Conservation (phyloP, 2,329 filamentous ascomycete species). For the Pleurostoma richardsiae region DNA sequence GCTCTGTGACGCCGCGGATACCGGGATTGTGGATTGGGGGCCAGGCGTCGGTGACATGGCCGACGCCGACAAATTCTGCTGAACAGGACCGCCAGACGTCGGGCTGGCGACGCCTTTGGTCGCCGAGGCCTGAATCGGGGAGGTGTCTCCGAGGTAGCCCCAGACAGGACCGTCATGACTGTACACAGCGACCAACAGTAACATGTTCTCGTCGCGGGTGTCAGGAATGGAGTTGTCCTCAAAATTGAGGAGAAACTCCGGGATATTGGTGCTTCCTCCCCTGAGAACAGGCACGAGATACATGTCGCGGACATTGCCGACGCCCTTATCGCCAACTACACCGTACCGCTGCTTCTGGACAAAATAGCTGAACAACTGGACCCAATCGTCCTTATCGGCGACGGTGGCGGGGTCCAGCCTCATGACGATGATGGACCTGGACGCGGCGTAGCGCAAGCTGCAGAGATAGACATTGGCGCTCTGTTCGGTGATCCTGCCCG, state of each 20-base stretch:
- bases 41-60: no score
- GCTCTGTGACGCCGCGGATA: no score
- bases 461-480: constrained; percentile 90
- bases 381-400: constrained; percentile 58
- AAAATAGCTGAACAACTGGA: constrained; percentile 84
- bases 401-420: constrained; percentile 62
- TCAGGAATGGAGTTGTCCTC: constrained; percentile 75
- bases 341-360: constrained; percentile 76
- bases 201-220: constrained; percentile 65
- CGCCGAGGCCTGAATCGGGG: no score
- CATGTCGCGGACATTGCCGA: constrained; percentile 77
- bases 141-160: no score
- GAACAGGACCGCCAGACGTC: no score
- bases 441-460: constrained; percentile 73
- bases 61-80: no score
- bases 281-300: constrained; percentile 80
- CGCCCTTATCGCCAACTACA: constrained; percentile 72
- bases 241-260: constrained; percentile 85
- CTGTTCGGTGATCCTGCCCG: constrained; percentile 74
- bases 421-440: constrained; percentile 80
- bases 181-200: constrained; percentile 83
- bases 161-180: constrained; percentile 46
- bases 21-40: no score
- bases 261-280: constrained; percentile 63
- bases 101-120: no score